These are phyloP conservation scores for Diospyros lotus DNA, from an alignment of 148 eudicot species.

Conservation along the genomic window DNA sequence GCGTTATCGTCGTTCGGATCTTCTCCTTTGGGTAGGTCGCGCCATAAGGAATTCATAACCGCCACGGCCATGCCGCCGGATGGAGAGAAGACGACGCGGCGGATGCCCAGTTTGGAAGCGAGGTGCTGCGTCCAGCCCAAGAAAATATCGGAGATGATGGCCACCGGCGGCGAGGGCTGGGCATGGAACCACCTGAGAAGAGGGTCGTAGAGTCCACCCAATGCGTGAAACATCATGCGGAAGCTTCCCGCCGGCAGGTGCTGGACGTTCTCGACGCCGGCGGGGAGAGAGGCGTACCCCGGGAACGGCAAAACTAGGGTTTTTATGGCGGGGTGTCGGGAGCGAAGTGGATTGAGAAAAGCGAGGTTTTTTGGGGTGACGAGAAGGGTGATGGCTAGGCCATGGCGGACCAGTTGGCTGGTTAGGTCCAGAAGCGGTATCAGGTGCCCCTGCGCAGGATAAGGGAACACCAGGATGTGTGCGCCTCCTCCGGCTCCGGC, in stretches of 20 bases:
- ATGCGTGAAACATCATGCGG: conserved; percentile 16
- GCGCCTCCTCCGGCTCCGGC: neutral
- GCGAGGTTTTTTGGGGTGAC: conserved; percentile 36
- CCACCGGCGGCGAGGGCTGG: conserved; percentile 8
- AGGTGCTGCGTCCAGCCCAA: conserved; percentile 5
- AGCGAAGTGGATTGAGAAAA: conserved; percentile 24
- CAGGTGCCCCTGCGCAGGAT: conserved; percentile 17
- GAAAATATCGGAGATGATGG: conserved; percentile 9
- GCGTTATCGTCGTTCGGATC: conserved; percentile 11
- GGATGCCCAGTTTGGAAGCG: neutral
- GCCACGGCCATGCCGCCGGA: conserved; percentile 30
- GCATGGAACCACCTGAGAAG: neutral
- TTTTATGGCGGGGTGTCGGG: conserved; percentile 28
- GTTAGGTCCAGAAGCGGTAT: conserved; percentile 15
- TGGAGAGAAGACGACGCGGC: conserved; percentile 25
- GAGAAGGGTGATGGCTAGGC: conserved; percentile 33
- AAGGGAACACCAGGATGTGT: conserved; percentile 14
- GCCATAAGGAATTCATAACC: conserved; percentile 25
- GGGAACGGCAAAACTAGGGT: conserved; percentile 31
- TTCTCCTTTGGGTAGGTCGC: conserved; percentile 14
- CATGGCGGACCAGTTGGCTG: conserved; percentile 20
- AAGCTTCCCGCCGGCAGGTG: conserved; percentile 22
- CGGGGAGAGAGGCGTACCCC: conserved; percentile 20
- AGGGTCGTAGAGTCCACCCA: conserved; percentile 7
- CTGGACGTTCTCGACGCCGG: conserved; percentile 27